Evolutionary conservation across 2,329 filamentous ascomycete genomes (phyloP).

Genomic region (Leptographium procerum): DNA sequence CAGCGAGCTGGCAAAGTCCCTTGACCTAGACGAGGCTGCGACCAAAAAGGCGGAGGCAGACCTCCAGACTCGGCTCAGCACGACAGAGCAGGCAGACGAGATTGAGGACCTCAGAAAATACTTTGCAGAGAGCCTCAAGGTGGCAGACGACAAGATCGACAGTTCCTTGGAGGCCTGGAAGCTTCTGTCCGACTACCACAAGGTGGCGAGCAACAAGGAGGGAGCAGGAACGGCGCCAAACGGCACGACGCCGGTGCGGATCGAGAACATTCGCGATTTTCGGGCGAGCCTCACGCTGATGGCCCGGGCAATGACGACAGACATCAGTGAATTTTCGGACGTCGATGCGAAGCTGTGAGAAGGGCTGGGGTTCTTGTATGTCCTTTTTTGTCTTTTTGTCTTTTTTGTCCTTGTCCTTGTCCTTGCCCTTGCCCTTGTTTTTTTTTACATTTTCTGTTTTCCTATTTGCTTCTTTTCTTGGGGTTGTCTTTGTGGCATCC

Average conservation of each 20-base stretch:
- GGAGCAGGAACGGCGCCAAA: constrained; percentile 25
- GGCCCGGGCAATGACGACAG: constrained; percentile 58
- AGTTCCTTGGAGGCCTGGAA: constrained; percentile 26
- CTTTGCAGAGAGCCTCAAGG: constrained; percentile 31
- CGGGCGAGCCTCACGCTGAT: constrained; percentile 66
- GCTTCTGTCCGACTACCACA: constrained; percentile 18
- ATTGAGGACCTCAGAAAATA: constrained; percentile 38
- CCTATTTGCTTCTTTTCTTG: no score
- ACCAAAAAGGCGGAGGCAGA: constrained; percentile 20
- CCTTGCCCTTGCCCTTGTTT: not conserved
- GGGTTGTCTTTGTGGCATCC: no score
- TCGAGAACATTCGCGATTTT: constrained; percentile 70
- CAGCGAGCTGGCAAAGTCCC: constrained; percentile 25
- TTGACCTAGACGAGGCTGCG: constrained; percentile 22
- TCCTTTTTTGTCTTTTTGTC: not conserved
- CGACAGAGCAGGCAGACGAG: constrained; percentile 29
- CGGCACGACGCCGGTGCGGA: constrained; percentile 45
- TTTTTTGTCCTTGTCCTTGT: not conserved
- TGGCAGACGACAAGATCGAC: constrained; percentile 38
- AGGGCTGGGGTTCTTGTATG: not conserved
- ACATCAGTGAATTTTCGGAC: constrained; percentile 79
- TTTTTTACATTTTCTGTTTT: not conserved
- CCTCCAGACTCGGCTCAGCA: constrained; percentile 21
- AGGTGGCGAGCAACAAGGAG: constrained; percentile 16
- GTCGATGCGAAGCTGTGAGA: constrained; percentile 65